Percentiles rank a stretch among this genome's conserved stretches.
Evolutionary conservation across 2,329 filamentous ascomycete genomes (phyloP).

Genomic region (Pestalotiopsis fici): DNA sequence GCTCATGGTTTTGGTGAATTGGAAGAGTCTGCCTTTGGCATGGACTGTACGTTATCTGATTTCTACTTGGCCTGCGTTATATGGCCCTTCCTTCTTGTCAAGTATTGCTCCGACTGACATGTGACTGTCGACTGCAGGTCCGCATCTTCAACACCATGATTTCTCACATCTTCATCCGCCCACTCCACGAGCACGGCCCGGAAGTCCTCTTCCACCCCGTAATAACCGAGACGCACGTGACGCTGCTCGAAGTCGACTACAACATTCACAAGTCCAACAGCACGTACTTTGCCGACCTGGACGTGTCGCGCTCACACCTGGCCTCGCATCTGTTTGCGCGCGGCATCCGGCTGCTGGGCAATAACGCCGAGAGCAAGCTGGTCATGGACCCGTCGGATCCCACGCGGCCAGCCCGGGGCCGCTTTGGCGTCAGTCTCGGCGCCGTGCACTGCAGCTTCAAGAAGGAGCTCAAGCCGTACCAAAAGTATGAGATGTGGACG

Average conservation of each 20-base stretch:
- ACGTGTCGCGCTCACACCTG: constrained; percentile 79
- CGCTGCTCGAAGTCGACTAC: constrained; percentile 80
- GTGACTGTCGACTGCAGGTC: constrained; percentile 37
- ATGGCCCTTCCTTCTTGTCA: too few relatives aligned
- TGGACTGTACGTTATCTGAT: constrained; percentile 65
- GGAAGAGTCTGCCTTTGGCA: constrained; percentile 73
- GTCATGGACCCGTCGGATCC: constrained; percentile 50
- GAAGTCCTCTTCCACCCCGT: constrained; percentile 73
- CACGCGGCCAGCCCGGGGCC: constrained; percentile 48
- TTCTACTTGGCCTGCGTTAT: not conserved
- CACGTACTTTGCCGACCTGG: constrained; percentile 87
- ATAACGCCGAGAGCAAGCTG: constrained; percentile 50
- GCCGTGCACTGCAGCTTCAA: constrained; percentile 75
- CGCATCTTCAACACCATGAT: constrained; percentile 61
- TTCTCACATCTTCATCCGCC: constrained; percentile 52
- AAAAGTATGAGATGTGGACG: constrained; percentile 73
- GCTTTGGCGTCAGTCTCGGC: constrained; percentile 67
- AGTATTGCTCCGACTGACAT: not conserved
- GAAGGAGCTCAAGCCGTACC: constrained; percentile 70
- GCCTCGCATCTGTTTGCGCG: constrained; percentile 68
- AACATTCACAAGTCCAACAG: constrained; percentile 82
- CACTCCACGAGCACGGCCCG: constrained; percentile 50
- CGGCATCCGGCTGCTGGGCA: constrained; percentile 53
- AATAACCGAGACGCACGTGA: constrained; percentile 66
- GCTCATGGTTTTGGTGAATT: constrained; percentile 62